Evolutionary conservation across 495 filamentous ascomycete species (phyloP), one percentile per base, ranked within the genome.

Genomic region (Rusavskia elegans): DNA sequence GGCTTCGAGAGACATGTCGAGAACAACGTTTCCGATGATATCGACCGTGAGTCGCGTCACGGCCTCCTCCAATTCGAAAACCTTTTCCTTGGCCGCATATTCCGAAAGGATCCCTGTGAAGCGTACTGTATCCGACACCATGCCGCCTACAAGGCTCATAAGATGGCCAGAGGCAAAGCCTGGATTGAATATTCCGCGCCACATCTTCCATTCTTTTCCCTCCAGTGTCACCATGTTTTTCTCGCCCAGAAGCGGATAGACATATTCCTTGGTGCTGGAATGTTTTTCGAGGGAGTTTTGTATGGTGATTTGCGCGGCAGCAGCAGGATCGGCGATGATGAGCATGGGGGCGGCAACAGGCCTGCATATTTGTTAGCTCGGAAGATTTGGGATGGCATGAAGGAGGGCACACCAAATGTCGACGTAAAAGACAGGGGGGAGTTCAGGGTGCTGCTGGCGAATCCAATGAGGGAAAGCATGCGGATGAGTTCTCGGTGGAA

Each of bases 271-370:
- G 8, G 56, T 32, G 10, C 37, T 42, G 2, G 48, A 13, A 52
- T 62, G 59, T 25, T 64, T 64, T 16, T 52, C 49, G 10, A 64
- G 46, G 16, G 55, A 58, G 27, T 50, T 50, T 21, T 54, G 49
- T 13, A 59, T 46, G 5, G 56, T 53, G 35, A 63, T 41, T 48
- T 74, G 70, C 35, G 68, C 65, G 19, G 72, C 69, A 0, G 74
- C 48, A 3, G 70, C 65, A 41, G 77, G 68, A 56, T 66, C 65
- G 27, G 57, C 53, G 23, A 78, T 55, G 9, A 75, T 44, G 9
- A 70, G 48, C 48, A 74, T 58, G 4, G 58, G 55, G 11, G 50
- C 44, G 14, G 49, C 45, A 20, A 68, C 39, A n/a, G 68, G 68
- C 39, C 39, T 42, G 7, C n/a, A 1, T 19, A 10, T 19, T 1